phyloP scores from a whole-genome alignment of 2,329 filamentous ascomycete species.

The Domatiomyces catenatus region DNA sequence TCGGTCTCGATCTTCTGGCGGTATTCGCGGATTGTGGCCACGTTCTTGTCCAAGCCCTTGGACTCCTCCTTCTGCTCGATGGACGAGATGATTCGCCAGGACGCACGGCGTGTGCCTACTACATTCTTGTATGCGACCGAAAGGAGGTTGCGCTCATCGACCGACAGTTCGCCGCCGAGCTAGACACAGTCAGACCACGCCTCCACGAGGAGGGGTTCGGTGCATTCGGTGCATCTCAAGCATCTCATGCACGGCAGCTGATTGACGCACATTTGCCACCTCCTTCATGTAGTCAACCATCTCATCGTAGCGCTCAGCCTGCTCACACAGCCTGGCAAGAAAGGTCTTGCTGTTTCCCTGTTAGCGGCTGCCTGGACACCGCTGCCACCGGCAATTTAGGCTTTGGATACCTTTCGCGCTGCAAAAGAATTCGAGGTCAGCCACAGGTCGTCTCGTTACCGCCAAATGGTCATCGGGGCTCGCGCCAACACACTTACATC shows the following conservation, averaged over 20 bases:
- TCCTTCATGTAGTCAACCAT: constrained; percentile 99
- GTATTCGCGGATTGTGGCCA: constrained; percentile 87
- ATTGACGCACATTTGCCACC: constrained; percentile 66
- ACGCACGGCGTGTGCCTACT: constrained; percentile 91
- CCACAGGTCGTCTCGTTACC: constrained; percentile 26
- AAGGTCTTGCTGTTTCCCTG: constrained; percentile 75
- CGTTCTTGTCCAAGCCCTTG: constrained; percentile 93
- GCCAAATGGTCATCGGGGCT: constrained; percentile 21
- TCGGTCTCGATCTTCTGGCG: constrained; percentile 96
- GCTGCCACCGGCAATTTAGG: not conserved
- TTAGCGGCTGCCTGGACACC: constrained; percentile 20
- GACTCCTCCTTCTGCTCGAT: constrained; percentile 99
- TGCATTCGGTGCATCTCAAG: constrained; percentile 9
- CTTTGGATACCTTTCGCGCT: constrained; percentile 54
- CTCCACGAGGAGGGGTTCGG: constrained; percentile 4
- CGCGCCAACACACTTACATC: constrained; percentile 37
- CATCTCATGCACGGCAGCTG: constrained; percentile 1
- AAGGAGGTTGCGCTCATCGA: constrained; percentile 73
- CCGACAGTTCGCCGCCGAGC: constrained; percentile 52
- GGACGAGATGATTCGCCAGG: constrained; percentile 98
- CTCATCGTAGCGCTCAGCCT: constrained; percentile 99
- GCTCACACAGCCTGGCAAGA: constrained; percentile 98
- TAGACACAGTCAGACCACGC: constrained; percentile 21
- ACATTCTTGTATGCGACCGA: constrained; percentile 99
- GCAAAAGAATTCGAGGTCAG: constrained; percentile 23